Conservation (phyloP, 768 basidiomycete genomes). For the Neoboletus brunneissimus region DNA sequence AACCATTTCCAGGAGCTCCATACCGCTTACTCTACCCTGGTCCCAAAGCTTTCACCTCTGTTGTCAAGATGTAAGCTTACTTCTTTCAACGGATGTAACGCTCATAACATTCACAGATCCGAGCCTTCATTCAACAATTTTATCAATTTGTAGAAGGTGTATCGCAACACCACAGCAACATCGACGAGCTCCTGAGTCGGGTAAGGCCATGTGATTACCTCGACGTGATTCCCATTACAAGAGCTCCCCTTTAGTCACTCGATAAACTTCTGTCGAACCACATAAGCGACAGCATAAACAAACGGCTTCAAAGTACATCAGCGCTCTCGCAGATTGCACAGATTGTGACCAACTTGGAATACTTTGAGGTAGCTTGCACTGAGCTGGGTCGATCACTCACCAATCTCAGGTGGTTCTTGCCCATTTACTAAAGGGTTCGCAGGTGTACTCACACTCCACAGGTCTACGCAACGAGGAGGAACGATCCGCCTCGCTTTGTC, state of each 20-base stretch:
- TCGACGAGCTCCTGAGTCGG: constrained; percentile 88
- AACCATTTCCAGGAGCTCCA: constrained; percentile 44
- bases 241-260: constrained; percentile 56
- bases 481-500: constrained; percentile 64
- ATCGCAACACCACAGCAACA: constrained; percentile 84
- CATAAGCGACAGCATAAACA: constrained; percentile 73
- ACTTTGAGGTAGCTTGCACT: constrained; percentile 79
- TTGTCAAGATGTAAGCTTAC: constrained; percentile 71
- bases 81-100: background rate
- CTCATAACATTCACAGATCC: constrained; percentile 51
- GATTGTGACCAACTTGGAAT: constrained; percentile 88
- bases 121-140: constrained; percentile 89
- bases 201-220: constrained; percentile 38
- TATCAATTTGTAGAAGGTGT: constrained; percentile 97
- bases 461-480: constrained; percentile 82
- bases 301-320: constrained; percentile 68
- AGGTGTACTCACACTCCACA: constrained; percentile 30
- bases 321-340: constrained; percentile 91
- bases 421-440: background rate
- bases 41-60: constrained; percentile 94
- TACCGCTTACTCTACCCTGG: constrained; percentile 84
- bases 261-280: constrained; percentile 76
- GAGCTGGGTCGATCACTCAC: constrained; percentile 86
- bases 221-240: constrained; percentile 2
- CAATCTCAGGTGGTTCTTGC: constrained; percentile 61